phyloP scores from a whole-genome alignment of 2,329 filamentous ascomycete species.

The Aspergillus sp. region DNA sequence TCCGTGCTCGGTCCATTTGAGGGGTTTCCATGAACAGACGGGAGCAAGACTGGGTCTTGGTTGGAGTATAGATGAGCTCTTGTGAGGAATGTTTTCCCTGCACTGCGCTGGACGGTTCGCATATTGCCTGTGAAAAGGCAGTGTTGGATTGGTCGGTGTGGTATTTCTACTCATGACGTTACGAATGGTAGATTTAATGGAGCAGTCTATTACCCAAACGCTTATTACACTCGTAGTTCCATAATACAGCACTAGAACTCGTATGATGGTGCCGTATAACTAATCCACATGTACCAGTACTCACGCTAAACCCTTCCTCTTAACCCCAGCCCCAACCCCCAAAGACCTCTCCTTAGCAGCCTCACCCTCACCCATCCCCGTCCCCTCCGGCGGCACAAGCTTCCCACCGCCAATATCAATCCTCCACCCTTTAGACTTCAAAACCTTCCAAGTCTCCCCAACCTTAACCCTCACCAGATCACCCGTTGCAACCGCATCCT shows the following conservation, averaged over 20 bases:
- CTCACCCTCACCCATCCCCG: slow-evolving; percentile 3
- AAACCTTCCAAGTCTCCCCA: slow-evolving; percentile 59
- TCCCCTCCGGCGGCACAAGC: slow-evolving; percentile 27
- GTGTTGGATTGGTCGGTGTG: not conserved
- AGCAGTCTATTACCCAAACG: slow-evolving; percentile 14
- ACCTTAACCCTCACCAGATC: slow-evolving; percentile 72
- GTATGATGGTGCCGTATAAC: too few relatives aligned
- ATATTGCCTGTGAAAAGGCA: slow-evolving; percentile 9
- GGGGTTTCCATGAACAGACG: slow-evolving; percentile 6
- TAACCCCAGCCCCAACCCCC: slow-evolving; percentile 19
- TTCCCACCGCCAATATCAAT: slow-evolving; percentile 43
- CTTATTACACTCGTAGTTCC: slow-evolving; percentile 9
- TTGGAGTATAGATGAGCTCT: slow-evolving; percentile 9
- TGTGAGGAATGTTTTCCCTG: slow-evolving; percentile 1
- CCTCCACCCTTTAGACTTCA: slow-evolving; percentile 62
- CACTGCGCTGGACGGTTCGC: not conserved
- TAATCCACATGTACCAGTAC: too few relatives aligned
- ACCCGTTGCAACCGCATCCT: slow-evolving; percentile 84
- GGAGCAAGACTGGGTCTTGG: slow-evolving; percentile 6
- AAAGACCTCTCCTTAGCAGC: slow-evolving; percentile 8
- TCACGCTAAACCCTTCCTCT: slow-evolving; percentile 14
- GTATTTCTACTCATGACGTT: slow-evolving; percentile 25
- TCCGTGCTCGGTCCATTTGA: slow-evolving; percentile 1
- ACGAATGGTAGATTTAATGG: slow-evolving; percentile 25
- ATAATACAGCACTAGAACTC: not conserved